Evolutionary conservation across 2,329 filamentous ascomycete genomes (phyloP), one percentile per base, ranked within the genome.

Genomic region (Fusarium ambrosium): DNA sequence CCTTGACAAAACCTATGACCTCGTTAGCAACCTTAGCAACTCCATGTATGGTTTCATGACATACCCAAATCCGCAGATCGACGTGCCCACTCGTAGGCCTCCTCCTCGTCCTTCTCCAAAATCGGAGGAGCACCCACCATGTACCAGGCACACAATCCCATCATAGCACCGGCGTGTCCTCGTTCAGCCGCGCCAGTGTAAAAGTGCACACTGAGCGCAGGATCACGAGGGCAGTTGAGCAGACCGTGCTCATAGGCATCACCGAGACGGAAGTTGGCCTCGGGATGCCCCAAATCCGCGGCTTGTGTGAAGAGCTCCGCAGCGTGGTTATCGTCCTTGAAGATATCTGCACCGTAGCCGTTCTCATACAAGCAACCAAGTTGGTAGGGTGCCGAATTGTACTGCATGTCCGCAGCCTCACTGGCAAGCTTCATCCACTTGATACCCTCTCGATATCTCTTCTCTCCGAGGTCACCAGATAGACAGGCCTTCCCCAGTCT

Each of bases 101-200:
- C 97, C 77, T 93, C 93, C 82, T 98, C 96, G 79, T 99, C 96
- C 84, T 97, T 98, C 70, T 98, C 95, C 24, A 99, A 85, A 16
- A 98, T 91, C 0, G 95, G 95, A 76, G 95, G 93, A 2, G 97
- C 97, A 13, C 97, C 97, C 45, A 98, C 93, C 89, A 98, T 93
- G 83, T 98, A 99, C 97, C 97, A 99, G 13, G 97, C 97, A 84
- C 97, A 99, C 10, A 99, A 87, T 6, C 96, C 96, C 95, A 99
- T 98, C 95, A 98, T 98, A 58, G 95, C 96, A 58, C 92, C 89
- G 0, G 95, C 88, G 79, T 98, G 93, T 1, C 94, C 95, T 55
- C 89, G 88, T 79, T 97, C 94, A 3, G 97, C 97, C 14, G 97
- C 96, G 29, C 92, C 93, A 1, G 96, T 99, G 85, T 99, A 99